phyloP scores from a whole-genome alignment of 805 yeast genomes.

The Candida manassasensis region DNA sequence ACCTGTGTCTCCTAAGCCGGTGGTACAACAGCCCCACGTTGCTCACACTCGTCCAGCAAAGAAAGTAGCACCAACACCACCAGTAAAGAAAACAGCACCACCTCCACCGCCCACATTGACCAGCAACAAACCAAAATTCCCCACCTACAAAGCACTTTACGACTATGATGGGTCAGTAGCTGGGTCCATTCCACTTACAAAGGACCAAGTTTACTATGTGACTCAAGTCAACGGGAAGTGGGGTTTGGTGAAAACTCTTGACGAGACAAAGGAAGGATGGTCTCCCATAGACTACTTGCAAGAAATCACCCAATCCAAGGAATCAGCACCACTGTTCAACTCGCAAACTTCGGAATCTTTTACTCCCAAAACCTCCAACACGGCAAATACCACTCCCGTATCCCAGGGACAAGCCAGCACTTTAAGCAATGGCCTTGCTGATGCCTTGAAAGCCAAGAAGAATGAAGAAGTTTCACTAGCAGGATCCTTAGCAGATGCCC shows the following conservation, averaged over 20 bases:
- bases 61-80: conserved; percentile 59
- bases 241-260: conserved; percentile 82
- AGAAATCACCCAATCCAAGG: conserved; percentile 48
- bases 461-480: conserved; percentile 61
- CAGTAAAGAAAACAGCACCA: conserved; percentile 40
- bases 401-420: conserved; percentile 15
- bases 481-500: conserved; percentile 85
- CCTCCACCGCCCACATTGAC: conserved; percentile 65
- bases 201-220: conserved; percentile 72
- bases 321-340: conserved; percentile 14
- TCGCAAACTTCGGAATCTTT: conserved; percentile 16
- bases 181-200: conserved; percentile 71
- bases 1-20: conserved; percentile 4
- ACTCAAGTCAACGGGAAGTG: conserved; percentile 83
- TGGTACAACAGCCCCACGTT: neutral
- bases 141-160: conserved; percentile 79
- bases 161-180: conserved; percentile 86
- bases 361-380: conserved; percentile 9
- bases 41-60: conserved; percentile 21
- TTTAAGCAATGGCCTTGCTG: conserved; percentile 58
- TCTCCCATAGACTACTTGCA: conserved; percentile 90
- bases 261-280: conserved; percentile 88
- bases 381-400: conserved; percentile 10
- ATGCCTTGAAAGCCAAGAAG: conserved; percentile 60
- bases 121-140: conserved; percentile 56